These are phyloP conservation scores for Patellaria atrata DNA, from an alignment of 495 filamentous ascomycete species.

Conservation along the genomic window DNA sequence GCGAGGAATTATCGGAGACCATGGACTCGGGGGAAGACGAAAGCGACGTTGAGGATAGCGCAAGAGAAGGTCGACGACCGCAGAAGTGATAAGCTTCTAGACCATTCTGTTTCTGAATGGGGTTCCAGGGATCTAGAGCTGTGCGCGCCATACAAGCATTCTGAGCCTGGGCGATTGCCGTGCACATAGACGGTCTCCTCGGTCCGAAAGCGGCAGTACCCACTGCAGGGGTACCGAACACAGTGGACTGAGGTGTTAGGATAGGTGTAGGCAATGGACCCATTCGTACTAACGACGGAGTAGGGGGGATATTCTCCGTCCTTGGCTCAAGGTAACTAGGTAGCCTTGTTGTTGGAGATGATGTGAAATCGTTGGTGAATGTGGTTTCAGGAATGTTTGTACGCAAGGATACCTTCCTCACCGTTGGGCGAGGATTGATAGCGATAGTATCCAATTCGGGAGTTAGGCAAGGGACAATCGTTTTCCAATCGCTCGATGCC, in stretches of 20 bases:
- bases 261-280: conserved; percentile 64
- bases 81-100: conserved; percentile 37
- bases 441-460: conserved; percentile 59
- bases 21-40: conserved; percentile 82
- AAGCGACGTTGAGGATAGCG: conserved; percentile 57
- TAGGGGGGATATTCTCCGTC: conserved; percentile 23
- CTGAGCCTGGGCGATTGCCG: conserved; percentile 66
- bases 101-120: conserved; percentile 37
- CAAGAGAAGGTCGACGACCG: conserved; percentile 40
- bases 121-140: conserved; percentile 29
- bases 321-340: conserved; percentile 27
- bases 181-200: conserved; percentile 54
- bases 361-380: conserved; percentile 25
- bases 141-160: conserved; percentile 50
- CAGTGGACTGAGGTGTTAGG: conserved; percentile 61
- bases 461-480: conserved; percentile 60
- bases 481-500: conserved; percentile 47
- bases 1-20: conserved; percentile 64
- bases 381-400: conserved; percentile 8
- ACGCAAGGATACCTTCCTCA: too few species aligned
- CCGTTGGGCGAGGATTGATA: conserved; percentile 11
- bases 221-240: conserved; percentile 81
- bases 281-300: conserved; percentile 38
- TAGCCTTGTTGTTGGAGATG: conserved; percentile 20
- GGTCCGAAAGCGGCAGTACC: conserved; percentile 43